Base-by-base conservation (phyloP, 2,329 filamentous ascomycete genomes). In the Mollisia scopiformis region DNA sequence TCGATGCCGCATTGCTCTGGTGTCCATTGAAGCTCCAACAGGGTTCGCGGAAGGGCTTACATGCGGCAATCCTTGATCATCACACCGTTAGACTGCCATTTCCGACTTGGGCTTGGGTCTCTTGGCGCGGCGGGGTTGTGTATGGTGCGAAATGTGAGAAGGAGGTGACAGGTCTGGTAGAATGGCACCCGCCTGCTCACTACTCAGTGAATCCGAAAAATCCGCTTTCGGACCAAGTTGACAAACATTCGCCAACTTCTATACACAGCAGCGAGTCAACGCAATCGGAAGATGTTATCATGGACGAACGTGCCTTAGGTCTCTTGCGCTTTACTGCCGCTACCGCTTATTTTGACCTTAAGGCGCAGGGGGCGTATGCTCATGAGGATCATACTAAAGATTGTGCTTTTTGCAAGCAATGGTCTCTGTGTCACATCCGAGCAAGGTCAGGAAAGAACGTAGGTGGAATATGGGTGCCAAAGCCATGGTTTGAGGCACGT, bases 51-150 rank as follows among this genome's bases (percentile, higher is more conserved):
- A 13, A 6, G 30, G 30, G 30, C 13, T 13, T 33, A 6, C 30
- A 33, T 13, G 30, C 30, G 13, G 30, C 30, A 13, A 33, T 41
- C n/a, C 14, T 55, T 21, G 37, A 41, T 35, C 7, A 2, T 2
- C 31, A 41, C n/a, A 41, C 13, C 33, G 27, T 55, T n/a, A 14
- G 33, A 55, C 33, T 55, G n/a, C 52, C 33, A 14, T 55, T 55
- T 25, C 52, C 52, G 14, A 41, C 33, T 27, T 55, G 52, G 52
- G 41, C 33, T 6, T 41, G 52, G 52, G 37, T 27, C 23, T 55
- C 31, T 25, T 43, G 33, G 52, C 14, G 33, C 19, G 19, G 52
- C 13, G 52, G 7, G 25, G 51, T 55, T 55, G 10, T 21, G 16
- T 39, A 37, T 25, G 33, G 5, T 31, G 13, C 51, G 10, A 55